Percentiles rank a stretch among this genome's conserved stretches.
Evolutionary conservation across 1,139 yeast genomes (phyloP).

Genomic region (Protomyces macrosporus): DNA sequence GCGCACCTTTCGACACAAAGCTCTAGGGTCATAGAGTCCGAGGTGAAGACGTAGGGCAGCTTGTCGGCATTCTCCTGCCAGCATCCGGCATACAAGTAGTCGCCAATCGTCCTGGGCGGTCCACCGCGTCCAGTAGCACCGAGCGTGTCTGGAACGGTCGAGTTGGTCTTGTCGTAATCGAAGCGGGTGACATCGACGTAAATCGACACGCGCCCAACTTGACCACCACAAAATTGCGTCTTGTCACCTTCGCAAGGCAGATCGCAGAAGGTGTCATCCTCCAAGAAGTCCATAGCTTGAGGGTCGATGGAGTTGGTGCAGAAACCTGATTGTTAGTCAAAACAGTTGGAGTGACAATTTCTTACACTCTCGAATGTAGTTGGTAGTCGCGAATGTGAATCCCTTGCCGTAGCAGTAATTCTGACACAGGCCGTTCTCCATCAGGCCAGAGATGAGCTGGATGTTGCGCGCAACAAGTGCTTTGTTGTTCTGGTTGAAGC

Average conservation of each 20-base stretch:
- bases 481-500: neutral
- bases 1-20: neutral
- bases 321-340: neutral
- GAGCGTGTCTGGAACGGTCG: neutral
- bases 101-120: neutral
- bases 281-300: neutral
- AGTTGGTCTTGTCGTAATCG: neutral
- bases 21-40: neutral
- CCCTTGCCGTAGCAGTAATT: neutral
- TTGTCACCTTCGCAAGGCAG: slow-evolving; percentile 1
- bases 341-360: too few species aligned
- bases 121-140: slow-evolving; percentile 2
- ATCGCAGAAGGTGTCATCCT: slow-evolving; percentile 1
- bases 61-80: neutral
- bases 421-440: slow-evolving; percentile 1
- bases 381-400: neutral
- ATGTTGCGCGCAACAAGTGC: neutral
- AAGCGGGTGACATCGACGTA: slow-evolving; percentile 1
- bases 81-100: neutral
- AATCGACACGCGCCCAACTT: neutral
- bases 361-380: slow-evolving; percentile 2
- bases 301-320: neutral
- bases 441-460: neutral
- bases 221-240: slow-evolving; percentile 3
- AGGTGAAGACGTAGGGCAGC: neutral